These are phyloP conservation scores for Suillus ampliporus DNA, from an alignment of 768 basidiomycete genomes.

Conservation along the genomic window DNA sequence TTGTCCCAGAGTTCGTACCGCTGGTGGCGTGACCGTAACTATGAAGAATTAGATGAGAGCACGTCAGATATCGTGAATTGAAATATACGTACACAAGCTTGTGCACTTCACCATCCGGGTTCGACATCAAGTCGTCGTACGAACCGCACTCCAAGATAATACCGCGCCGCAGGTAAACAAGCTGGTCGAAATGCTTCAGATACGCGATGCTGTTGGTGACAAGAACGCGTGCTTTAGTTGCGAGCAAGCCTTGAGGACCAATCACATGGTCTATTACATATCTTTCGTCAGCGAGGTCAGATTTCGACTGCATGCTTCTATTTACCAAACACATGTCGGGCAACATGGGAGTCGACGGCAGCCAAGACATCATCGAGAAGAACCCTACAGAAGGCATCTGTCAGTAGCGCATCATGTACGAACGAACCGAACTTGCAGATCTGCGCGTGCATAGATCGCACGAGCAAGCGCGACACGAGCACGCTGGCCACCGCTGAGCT, in stretches of 20 bases:
- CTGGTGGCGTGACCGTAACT: slow-evolving; percentile 54
- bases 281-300: slow-evolving; percentile 7
- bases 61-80: neutral
- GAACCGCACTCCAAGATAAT: slow-evolving; percentile 80
- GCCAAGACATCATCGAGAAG: slow-evolving; percentile 92
- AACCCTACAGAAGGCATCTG: slow-evolving; percentile 45
- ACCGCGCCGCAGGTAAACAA: slow-evolving; percentile 79
- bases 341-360: slow-evolving; percentile 87
- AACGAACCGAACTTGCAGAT: slow-evolving; percentile 58
- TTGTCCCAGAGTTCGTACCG: slow-evolving; percentile 50
- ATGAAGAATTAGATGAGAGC: slow-evolving; percentile 1
- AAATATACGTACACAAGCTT: slow-evolving; percentile 69
- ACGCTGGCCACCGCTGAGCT: slow-evolving; percentile 85
- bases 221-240: slow-evolving; percentile 81
- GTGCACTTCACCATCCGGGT: slow-evolving; percentile 67
- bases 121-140: slow-evolving; percentile 62
- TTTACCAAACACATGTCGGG: slow-evolving; percentile 81
- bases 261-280: slow-evolving; percentile 72
- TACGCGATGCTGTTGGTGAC: slow-evolving; percentile 92
- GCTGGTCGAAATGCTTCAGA: slow-evolving; percentile 74
- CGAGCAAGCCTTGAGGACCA: slow-evolving; percentile 82
- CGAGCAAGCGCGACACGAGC: slow-evolving; percentile 85
- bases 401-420: neutral
- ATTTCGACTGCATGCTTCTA: neutral
- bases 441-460: slow-evolving; percentile 90